Conservation (phyloP, 176 grass and related monocot species). For the Rhynchospora pubera region DNA sequence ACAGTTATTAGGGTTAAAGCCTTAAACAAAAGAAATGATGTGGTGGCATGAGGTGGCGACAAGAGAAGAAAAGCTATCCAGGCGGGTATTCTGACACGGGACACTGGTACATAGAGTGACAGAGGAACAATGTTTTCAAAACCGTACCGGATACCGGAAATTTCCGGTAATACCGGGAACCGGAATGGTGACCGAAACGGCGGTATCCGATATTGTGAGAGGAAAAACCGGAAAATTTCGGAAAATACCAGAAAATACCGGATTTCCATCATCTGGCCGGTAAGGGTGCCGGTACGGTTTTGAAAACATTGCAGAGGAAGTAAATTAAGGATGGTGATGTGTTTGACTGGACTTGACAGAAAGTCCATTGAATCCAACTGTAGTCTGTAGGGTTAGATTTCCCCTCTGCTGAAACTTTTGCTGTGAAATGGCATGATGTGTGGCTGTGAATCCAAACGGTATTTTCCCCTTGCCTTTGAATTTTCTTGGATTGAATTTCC, state of each 20-base stretch:
- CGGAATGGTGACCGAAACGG: too few species aligned
- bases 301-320: too few species aligned
- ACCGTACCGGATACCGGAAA: too few species aligned
- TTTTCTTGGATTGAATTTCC: not conserved
- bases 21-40: not conserved
- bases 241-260: too few species aligned
- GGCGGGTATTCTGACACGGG: not conserved
- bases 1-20: not conserved
- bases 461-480: too few species aligned
- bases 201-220: too few species aligned
- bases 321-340: not conserved
- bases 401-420: not conserved
- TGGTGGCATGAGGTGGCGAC: not conserved
- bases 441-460: not conserved
- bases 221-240: too few species aligned
- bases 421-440: not conserved
- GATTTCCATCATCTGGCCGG: too few species aligned
- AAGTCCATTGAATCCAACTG: not conserved
- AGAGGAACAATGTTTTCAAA: too few species aligned
- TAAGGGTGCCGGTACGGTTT: too few species aligned
- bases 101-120: not conserved
- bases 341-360: not conserved
- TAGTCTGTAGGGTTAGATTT: not conserved
- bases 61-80: not conserved
- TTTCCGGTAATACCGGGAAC: too few species aligned